A percentile compares a stretch with the other conserved stretches of the same genome.
These are phyloP conservation scores for Erucastrum elatum DNA, from an alignment of 345 rosid genomes.

Conservation along the genomic window DNA sequence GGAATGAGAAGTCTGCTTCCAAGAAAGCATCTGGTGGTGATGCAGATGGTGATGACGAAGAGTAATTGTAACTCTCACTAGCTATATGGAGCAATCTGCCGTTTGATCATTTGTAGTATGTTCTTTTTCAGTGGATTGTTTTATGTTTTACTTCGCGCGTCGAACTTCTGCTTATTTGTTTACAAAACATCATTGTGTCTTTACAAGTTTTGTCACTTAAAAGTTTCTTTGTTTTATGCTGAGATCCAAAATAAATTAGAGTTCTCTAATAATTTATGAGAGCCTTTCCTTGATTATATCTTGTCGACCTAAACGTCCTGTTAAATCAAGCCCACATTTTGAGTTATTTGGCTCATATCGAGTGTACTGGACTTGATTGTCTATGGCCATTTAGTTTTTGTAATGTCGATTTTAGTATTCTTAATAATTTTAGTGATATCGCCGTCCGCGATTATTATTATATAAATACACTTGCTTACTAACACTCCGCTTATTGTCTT, in stretches of 20 bases:
- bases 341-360: background rate
- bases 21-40: constrained; percentile 72
- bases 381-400: background rate
- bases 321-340: too few relatives aligned
- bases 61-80: constrained; percentile 19
- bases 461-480: background rate
- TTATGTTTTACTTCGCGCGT: background rate
- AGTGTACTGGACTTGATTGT: background rate
- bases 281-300: background rate
- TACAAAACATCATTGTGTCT: background rate
- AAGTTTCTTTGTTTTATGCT: background rate
- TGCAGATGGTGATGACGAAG: constrained; percentile 69
- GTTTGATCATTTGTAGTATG: constrained; percentile 28
- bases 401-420: too few relatives aligned
- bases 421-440: background rate
- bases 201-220: background rate
- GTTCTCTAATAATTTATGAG: background rate
- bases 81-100: constrained; percentile 13
- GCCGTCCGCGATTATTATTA: background rate
- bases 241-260: background rate
- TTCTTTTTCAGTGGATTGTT: constrained; percentile 13
- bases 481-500: background rate
- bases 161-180: background rate
- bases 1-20: constrained; percentile 63
- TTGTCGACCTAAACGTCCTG: background rate